phyloP scores from a whole-genome alignment of 2,329 filamentous ascomycete species.

The Cryphonectria nitschkei region DNA sequence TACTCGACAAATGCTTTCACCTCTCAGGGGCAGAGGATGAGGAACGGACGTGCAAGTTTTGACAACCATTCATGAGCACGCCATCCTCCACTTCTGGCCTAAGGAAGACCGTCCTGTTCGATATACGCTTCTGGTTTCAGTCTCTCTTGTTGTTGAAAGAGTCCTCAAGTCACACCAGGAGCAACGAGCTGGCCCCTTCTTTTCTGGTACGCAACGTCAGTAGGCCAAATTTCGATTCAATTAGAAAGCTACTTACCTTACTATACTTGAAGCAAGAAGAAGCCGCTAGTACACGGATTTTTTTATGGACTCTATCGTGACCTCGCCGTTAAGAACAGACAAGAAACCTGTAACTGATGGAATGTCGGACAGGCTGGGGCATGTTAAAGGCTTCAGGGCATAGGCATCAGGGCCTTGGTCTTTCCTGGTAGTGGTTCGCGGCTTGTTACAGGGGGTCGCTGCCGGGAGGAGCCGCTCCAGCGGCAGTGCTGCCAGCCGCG shows the following conservation, averaged over 20 bases:
- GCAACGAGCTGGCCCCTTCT: conserved; percentile 16
- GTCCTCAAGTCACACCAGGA: neutral
- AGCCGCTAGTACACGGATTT: conserved; percentile 5
- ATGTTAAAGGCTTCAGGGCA: no score
- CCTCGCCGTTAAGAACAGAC: conserved; percentile 19
- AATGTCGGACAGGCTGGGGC: no score
- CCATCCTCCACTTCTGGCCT: conserved; percentile 20
- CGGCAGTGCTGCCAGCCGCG: neutral
- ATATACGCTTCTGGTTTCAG: conserved; percentile 16
- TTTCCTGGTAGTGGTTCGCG: neutral
- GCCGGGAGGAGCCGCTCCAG: neutral
- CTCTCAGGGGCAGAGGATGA: neutral
- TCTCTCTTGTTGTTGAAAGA: conserved; percentile 22
- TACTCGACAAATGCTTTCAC: conserved; percentile 18
- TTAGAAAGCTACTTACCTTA: neutral
- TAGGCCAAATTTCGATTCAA: neutral
- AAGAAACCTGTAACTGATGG: neutral
- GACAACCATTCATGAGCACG: conserved; percentile 27
- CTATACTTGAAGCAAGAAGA: conserved; percentile 20
- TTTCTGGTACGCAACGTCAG: neutral
- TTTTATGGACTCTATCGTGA: conserved; percentile 12
- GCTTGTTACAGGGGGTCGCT: neutral
- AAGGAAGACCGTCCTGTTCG: conserved; percentile 19
- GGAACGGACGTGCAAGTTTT: conserved; percentile 11
- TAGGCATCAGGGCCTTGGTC: neutral